Evolutionary conservation across 2,329 filamentous ascomycete species (phyloP), one percentile per base, ranked within the genome.

Genomic region (Claviceps maximensis): DNA sequence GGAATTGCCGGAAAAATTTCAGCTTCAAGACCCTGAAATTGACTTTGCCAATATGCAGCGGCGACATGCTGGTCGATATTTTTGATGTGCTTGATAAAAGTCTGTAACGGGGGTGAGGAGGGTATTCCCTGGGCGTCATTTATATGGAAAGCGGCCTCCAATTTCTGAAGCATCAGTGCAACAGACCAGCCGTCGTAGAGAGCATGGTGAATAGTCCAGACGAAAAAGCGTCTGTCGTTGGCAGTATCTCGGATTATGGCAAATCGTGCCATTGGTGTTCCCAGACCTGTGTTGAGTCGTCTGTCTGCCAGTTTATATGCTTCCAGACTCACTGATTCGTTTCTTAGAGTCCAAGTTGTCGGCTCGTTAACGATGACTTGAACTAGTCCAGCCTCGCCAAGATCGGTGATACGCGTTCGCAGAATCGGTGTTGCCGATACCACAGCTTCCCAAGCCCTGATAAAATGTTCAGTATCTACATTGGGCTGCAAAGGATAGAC

Each of bases 121-220:
- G 47, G n/a, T 15, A 50, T 10, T 2, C 2, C 7, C 9, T 31
- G 10, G 13, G 15, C 44, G 29, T 65, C 66, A 0, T 65, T 31
- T 9, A 41, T 7, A 49, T 49, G 62, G 46, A 69, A 73, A 3
- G 67, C 68, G 15, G 61, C 61, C 54, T 73, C 71, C 47, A 74
- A 65, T 48, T 69, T 67, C 23, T 71, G 68, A 33, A 75, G 65
- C 2, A 75, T 60, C 4, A 75, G 60, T 5, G 69, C 68, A 67
- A 75, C 70, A 1, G 69, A 74, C 74, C 75, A 77, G 17, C 75
- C 75, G 50, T 79, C 76, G 53, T 78, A 79, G 0, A 77, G 60
- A 13, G 70, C 71, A 56, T 78, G 75, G 54, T 78, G 75, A 59
- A 76, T 71, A 0, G 73, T 73, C 57, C 73, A 74, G 62, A 45